Conservation (phyloP, 345 rosid species). For the Mercurialis annua region DNA sequence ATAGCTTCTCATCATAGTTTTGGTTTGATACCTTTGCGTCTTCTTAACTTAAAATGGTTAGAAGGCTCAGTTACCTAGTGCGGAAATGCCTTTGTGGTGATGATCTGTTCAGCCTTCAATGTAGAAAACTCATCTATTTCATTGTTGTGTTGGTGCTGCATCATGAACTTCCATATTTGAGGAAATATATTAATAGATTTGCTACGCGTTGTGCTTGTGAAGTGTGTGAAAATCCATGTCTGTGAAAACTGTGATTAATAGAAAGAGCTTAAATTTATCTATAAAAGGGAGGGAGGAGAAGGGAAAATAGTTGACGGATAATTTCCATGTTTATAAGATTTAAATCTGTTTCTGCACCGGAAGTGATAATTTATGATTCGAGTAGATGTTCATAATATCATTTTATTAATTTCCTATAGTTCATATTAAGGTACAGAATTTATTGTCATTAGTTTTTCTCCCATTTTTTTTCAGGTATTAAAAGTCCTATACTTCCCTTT, state of each 20-base stretch:
- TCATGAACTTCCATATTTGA: constrained; percentile 2
- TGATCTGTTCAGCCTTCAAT: background rate
- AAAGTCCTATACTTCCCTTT: background rate
- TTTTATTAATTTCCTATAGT: background rate
- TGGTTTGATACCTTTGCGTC: constrained; percentile 1
- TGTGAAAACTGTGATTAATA: background rate
- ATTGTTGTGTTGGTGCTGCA: background rate
- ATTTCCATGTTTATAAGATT: background rate
- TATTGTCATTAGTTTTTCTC: background rate
- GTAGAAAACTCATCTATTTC: background rate
- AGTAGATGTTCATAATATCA: background rate
- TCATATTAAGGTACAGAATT: background rate
- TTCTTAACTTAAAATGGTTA: background rate
- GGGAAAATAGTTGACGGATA: background rate
- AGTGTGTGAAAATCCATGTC: background rate
- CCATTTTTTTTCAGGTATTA: constrained; percentile 14
- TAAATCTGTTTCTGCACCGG: constrained; percentile 3
- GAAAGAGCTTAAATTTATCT: background rate
- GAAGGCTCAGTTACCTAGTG: constrained; percentile 1
- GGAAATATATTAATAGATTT: background rate
- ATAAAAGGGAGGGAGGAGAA: background rate
- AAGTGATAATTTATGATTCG: constrained; percentile 5
- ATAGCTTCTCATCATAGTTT: background rate
- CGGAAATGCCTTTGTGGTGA: constrained; percentile 3
- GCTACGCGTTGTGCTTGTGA: background rate